Conservation (phyloP, 2,329 filamentous ascomycete genomes). For the Lasiodiplodia hormozganensis region DNA sequence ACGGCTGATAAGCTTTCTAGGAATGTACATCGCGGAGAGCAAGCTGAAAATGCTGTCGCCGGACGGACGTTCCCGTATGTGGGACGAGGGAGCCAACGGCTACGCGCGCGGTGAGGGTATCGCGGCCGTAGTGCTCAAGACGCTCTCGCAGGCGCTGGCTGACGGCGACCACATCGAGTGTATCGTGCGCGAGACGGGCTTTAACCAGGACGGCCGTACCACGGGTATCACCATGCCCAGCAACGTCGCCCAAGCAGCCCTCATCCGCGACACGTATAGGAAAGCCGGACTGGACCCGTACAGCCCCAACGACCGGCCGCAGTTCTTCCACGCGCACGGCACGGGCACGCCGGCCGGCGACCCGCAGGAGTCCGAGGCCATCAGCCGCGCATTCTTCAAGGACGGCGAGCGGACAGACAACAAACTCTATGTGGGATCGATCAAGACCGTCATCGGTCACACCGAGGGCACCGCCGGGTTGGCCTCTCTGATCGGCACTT, state of each 20-base stretch:
- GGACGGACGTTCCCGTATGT: slow-evolving; percentile 39
- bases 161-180: slow-evolving; percentile 55
- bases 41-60: slow-evolving; percentile 38
- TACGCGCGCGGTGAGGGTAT: slow-evolving; percentile 62
- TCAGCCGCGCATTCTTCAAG: slow-evolving; percentile 32
- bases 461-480: slow-evolving; percentile 44
- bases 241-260: slow-evolving; percentile 41
- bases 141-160: slow-evolving; percentile 54
- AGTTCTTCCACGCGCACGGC: slow-evolving; percentile 48
- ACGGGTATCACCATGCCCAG: slow-evolving; percentile 51
- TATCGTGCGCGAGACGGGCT: slow-evolving; percentile 44
- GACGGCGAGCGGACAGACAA: not conserved
- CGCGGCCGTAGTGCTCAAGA: slow-evolving; percentile 59
- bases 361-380: slow-evolving; percentile 36
- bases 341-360: slow-evolving; percentile 49
- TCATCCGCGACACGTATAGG: slow-evolving; percentile 47
- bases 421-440: slow-evolving; percentile 30
- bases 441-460: slow-evolving; percentile 48
- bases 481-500: slow-evolving; percentile 41
- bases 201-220: slow-evolving; percentile 49
- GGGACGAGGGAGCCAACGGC: slow-evolving; percentile 53
- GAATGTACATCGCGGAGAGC: no score
- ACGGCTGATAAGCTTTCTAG: no score
- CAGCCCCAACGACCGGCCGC: slow-evolving; percentile 33
- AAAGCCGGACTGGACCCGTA: slow-evolving; percentile 43